Base-by-base conservation (phyloP, 2,329 filamentous ascomycete genomes). In the Arthroderma sp. region DNA sequence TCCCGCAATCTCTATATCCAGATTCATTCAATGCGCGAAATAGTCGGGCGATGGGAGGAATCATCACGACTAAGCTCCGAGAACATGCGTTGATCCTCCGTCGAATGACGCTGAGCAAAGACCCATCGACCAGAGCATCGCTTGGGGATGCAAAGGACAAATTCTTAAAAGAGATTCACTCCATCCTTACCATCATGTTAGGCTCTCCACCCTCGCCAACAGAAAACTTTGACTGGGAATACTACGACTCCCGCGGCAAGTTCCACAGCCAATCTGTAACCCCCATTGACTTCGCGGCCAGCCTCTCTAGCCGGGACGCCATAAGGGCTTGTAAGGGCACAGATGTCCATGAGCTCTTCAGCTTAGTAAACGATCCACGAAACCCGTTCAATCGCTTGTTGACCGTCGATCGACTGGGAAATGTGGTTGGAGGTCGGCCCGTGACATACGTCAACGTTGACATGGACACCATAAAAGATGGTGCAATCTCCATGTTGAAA, bases 11-110 rank as follows among this genome's bases (percentile, higher is more conserved):
- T 0, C 64, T 94, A 2, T 94, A 91, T 58, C 86, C 86, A 0
- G 87, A 94, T 60, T 79, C 74, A 44, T 89, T 75, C 71, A 89
- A 85, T 59, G 84, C 86, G 3, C 74, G 74, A 68, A 79, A 80
- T 54, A 85, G 81, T 28, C 63, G 70, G 1, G 70, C 75, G 11
- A 78, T 94, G 66, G 84, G 88, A 58, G 71, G 67, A 44, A 69
- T 93, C 29, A 71, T 94, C 49, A 87, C 85, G 7, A 87, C 81
- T 11, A 93, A 93, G 66, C 74, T 94, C 31, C 80, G 87, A n/a
- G 85, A 94, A 62, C 81, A 85, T 54, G 85, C 82, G 1, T 64
- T 94, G n/a, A 67, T 71, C 28, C 71, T 94, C 7, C 77, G 85
- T n/a, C 62, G 65, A 1, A 59, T 87, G 37, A 66, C 71, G 32